These are phyloP conservation scores for Yamadazyma insecticola DNA, from an alignment of 805 yeast species.

Conservation along the genomic window DNA sequence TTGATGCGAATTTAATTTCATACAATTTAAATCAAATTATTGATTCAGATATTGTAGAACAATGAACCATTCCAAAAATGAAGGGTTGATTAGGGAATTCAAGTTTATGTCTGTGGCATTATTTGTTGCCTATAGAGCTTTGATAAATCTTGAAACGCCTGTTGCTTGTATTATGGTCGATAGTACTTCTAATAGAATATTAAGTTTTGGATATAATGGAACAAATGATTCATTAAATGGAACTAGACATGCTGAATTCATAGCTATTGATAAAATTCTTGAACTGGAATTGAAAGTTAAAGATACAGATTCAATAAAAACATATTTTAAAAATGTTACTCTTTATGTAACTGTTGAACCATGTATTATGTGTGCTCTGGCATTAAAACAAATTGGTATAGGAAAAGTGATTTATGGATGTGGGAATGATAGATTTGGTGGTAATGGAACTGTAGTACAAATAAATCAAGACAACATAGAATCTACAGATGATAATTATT, in stretches of 20 bases:
- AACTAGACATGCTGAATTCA: conserved; percentile 88
- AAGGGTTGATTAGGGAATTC: too few species aligned
- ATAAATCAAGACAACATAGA: conserved; percentile 24
- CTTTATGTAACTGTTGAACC: conserved; percentile 97
- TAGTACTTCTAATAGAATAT: conserved; percentile 35
- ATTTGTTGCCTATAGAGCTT: conserved; percentile 36
- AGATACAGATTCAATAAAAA: conserved; percentile 8
- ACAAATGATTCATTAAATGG: conserved; percentile 85
- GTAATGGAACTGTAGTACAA: conserved; percentile 81
- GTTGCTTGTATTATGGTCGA: conserved; percentile 35
- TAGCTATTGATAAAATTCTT: conserved; percentile 47
- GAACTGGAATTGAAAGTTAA: conserved; percentile 10
- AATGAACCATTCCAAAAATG: too few species aligned
- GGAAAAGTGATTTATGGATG: conserved; percentile 81
- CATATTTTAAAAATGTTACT: conserved; percentile 51
- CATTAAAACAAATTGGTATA: conserved; percentile 76
- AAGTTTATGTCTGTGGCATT: conserved; percentile 29
- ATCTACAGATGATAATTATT: conserved; percentile 32
- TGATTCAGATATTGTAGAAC: too few species aligned
- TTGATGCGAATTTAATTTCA: too few species aligned
- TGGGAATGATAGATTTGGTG: conserved; percentile 93
- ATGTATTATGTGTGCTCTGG: conserved; percentile 96
- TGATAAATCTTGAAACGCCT: conserved; percentile 35
- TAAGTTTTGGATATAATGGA: conserved; percentile 79
- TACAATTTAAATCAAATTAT: too few species aligned